Base-by-base conservation (phyloP, 2,329 filamentous ascomycete species). In the Tolypocladium ovalisporum region DNA sequence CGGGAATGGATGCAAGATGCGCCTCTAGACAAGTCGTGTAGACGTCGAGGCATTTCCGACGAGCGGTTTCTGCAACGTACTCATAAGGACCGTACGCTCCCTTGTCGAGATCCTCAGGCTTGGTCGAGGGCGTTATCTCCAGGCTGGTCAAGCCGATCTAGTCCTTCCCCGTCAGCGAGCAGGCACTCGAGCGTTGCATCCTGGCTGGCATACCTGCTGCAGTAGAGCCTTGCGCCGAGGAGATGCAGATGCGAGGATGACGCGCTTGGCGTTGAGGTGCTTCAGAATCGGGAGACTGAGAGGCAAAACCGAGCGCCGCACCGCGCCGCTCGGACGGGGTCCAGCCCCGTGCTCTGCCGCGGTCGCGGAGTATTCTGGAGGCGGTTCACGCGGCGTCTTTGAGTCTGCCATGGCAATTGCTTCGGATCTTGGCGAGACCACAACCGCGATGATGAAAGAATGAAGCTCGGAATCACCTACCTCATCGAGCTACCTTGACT, bases 221-320 rank as follows among this genome's bases (percentile, higher is more conserved):
- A 99, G 83, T 12, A 99, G 83, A 62, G 89, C 86, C 71, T 86
- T 88, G 56, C 94, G 82, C 51, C 94, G 82, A 0, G 94, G 94
- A 1, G 92, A 97, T 24, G 88, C 85, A 2, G 92, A 97, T 55
- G 94, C 94, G 34, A 99, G 86, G 63, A 99, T 89, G 7, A 96
- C 85, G 62, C 93, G 82, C 71, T 89, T 90, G 56, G 82, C 82
- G 67, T 88, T 85, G 62, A 99, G 82, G 66, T 86, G 79, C 65
- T 82, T 83, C 59, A 99, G 77, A 57, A 91, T 86, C 19, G 93
- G 92, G 22, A 97, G 80, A 60, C 90, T 81, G 60, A 97, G 82
- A 1, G 89, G 88, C 49, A 82, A 77, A 9, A 84, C 83, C 17
- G 78, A 78, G 56, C 76, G 76, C 56, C 73, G 74, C 54, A 73